Conservation (phyloP, 2,329 filamentous ascomycete species). For the Xylaria sp. region DNA sequence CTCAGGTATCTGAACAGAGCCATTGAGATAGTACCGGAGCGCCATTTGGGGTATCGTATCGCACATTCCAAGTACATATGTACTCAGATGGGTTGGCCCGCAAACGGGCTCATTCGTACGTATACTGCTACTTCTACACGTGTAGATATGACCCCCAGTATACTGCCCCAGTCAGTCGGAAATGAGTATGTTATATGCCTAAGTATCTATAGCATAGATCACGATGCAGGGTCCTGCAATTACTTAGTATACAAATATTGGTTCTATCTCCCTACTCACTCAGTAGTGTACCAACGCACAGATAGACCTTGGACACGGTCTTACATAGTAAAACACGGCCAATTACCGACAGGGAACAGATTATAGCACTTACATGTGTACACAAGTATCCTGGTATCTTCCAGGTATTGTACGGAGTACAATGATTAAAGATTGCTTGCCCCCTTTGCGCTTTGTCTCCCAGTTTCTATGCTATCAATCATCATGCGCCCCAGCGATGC, state of each 20-base stretch:
- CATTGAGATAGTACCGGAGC: background rate
- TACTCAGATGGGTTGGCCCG: background rate
- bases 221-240: conserved; percentile 23
- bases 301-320: background rate
- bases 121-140: background rate
- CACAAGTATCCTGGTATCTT: too few relatives aligned
- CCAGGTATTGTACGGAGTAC: too few relatives aligned
- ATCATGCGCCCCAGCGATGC: conserved; percentile 1
- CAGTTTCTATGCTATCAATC: background rate
- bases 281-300: background rate
- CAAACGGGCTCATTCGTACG: background rate
- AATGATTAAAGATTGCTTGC: too few relatives aligned
- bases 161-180: background rate
- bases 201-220: conserved; percentile 5
- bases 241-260: background rate
- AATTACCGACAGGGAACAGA: too few relatives aligned
- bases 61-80: background rate
- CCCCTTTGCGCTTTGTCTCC: too few relatives aligned
- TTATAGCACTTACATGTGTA: too few relatives aligned
- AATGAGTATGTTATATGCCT: background rate
- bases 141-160: background rate
- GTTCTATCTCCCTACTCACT: background rate
- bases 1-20: background rate
- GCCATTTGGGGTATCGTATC: conserved; percentile 10
- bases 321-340: too few relatives aligned